Percentiles rank a stretch among this genome's conserved stretches.
Evolutionary conservation across 129 eudicot genomes (phyloP).

Genomic region (Tagetes erecta): DNA sequence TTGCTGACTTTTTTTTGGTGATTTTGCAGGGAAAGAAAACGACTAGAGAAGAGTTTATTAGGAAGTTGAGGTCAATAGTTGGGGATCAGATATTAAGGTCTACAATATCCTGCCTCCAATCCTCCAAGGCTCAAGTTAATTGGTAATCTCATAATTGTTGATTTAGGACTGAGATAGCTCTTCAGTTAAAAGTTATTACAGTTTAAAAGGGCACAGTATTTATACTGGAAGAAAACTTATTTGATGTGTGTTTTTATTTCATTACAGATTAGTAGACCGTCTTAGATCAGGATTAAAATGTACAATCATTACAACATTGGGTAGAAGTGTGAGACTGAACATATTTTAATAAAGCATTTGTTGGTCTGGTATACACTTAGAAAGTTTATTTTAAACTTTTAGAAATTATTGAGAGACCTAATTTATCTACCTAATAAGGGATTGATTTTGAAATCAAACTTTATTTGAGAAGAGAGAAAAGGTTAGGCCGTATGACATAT

Average conservation of each 20-base stretch:
- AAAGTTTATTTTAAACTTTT: background rate
- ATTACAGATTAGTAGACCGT: background rate
- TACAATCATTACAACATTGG: background rate
- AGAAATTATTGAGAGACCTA: background rate
- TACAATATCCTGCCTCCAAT: conserved; percentile 49
- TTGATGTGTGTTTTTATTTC: background rate
- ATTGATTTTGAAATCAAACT: too few species aligned
- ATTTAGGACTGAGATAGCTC: background rate
- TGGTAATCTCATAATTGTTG: background rate
- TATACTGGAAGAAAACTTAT: background rate
- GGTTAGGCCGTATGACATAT: too few species aligned
- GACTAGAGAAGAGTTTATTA: conserved; percentile 56
- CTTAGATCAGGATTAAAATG: background rate
- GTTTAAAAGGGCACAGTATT: background rate
- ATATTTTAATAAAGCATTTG: too few species aligned
- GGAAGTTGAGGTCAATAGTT: conserved; percentile 53
- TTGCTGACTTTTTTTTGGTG: conserved; percentile 15
- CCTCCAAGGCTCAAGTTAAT: conserved; percentile 36
- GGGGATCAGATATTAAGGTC: conserved; percentile 64
- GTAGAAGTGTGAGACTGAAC: background rate
- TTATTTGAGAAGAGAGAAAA: too few species aligned
- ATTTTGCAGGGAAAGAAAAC: conserved; percentile 47
- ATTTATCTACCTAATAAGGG: background rate
- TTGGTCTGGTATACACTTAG: too few species aligned
- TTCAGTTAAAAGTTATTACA: background rate